phyloP scores from a whole-genome alignment of 495 filamentous ascomycete species.

The Staphylotrichum longicolle region DNA sequence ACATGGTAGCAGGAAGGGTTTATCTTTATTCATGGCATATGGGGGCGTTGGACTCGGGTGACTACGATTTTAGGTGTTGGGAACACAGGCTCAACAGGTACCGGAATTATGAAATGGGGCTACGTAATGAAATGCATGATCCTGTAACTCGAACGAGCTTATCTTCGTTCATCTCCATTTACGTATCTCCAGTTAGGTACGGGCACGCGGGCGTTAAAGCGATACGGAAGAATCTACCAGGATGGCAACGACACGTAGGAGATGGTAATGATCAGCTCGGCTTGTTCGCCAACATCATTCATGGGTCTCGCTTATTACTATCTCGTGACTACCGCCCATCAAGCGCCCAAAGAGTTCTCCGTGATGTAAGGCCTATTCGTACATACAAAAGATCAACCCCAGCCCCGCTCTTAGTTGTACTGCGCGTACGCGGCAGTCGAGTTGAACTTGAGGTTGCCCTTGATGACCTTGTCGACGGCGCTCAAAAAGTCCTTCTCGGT shows the following conservation, averaged over 20 bases:
- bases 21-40: too few species aligned
- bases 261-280: background rate
- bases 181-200: too few species aligned
- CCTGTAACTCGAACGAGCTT: too few species aligned
- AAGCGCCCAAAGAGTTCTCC: background rate
- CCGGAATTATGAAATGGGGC: too few species aligned
- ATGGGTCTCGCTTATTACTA: background rate
- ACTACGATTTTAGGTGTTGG: too few species aligned
- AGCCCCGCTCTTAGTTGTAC: slow-evolving; percentile 70
- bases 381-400: slow-evolving; percentile 21
- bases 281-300: background rate
- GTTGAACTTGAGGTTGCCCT: slow-evolving; percentile 99
- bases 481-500: slow-evolving; percentile 99
- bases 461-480: slow-evolving; percentile 98
- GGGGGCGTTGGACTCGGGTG: too few species aligned
- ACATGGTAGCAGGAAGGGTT: too few species aligned
- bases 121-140: too few species aligned
- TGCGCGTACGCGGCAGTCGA: slow-evolving; percentile 98
- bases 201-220: too few species aligned
- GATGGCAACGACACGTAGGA: background rate
- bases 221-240: too few species aligned
- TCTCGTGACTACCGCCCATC: background rate
- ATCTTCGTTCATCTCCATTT: too few species aligned
- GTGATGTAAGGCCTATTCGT: slow-evolving; percentile 16
- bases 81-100: too few species aligned